phyloP scores from a whole-genome alignment of 2,329 filamentous ascomycete species.

The Clonostachys byssicola region DNA sequence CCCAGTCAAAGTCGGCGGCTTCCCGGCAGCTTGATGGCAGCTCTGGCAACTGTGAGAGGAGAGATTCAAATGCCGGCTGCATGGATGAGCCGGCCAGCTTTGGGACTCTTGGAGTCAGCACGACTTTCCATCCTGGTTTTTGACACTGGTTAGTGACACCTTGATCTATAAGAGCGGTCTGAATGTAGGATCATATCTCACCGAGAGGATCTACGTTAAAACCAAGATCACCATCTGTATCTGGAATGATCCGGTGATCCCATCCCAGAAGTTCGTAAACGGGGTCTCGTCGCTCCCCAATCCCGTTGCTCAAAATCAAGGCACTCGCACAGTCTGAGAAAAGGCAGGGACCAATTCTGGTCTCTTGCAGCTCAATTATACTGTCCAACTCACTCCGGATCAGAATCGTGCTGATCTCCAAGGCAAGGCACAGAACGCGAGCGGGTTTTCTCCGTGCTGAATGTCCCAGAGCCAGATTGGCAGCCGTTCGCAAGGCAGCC shows the following conservation, averaged over 20 bases:
- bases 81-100: constrained; percentile 48
- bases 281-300: constrained; percentile 40
- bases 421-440: constrained; percentile 59
- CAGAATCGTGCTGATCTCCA: constrained; percentile 58
- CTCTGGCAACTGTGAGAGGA: constrained; percentile 41
- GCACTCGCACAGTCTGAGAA: constrained; percentile 72
- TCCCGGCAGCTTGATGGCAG: constrained; percentile 37
- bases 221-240: constrained; percentile 58
- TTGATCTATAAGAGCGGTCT: not conserved
- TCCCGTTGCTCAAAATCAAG: constrained; percentile 58
- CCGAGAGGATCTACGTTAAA: constrained; percentile 62
- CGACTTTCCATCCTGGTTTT: constrained; percentile 56
- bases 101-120: constrained; percentile 58
- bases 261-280: constrained; percentile 61
- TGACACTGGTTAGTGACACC: not conserved
- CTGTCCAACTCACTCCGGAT: constrained; percentile 63
- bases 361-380: constrained; percentile 52
- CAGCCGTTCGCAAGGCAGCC: constrained; percentile 57
- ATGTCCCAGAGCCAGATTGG: constrained; percentile 62
- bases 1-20: constrained; percentile 65
- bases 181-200: constrained; percentile 17
- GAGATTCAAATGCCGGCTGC: constrained; percentile 46
- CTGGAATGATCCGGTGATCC: constrained; percentile 58
- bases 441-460: constrained; percentile 54
- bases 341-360: constrained; percentile 60